A percentile compares a stretch with the other conserved stretches of the same genome.
These are phyloP conservation scores for Bondarzewia mesenterica DNA, from an alignment of 1,284 basidiomycete species.

Conservation along the genomic window DNA sequence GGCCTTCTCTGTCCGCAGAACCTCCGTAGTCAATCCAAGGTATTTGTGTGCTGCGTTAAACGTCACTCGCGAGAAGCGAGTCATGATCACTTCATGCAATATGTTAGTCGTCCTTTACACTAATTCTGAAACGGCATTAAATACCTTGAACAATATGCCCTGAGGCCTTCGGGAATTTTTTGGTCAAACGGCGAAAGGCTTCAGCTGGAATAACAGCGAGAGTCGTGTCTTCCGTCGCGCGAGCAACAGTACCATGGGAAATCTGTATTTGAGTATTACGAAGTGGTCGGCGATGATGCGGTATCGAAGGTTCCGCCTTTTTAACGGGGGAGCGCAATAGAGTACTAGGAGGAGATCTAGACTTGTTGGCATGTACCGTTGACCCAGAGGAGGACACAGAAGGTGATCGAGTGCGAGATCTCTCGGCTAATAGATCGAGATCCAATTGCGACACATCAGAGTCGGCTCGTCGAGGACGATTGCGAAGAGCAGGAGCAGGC, in stretches of 20 bases:
- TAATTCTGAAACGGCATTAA: slow-evolving; percentile 5
- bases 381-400: slow-evolving; percentile 61
- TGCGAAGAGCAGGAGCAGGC: slow-evolving; percentile 12
- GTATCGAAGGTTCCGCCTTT: slow-evolving; percentile 7
- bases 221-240: slow-evolving; percentile 91
- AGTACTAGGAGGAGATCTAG: slow-evolving; percentile 20
- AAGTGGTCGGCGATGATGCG: slow-evolving; percentile 7
- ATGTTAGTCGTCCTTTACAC: background rate
- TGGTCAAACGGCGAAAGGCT: slow-evolving; percentile 87
- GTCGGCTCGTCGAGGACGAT: slow-evolving; percentile 29
- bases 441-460: slow-evolving; percentile 60
- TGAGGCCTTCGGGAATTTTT: slow-evolving; percentile 94
- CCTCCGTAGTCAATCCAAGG: slow-evolving; percentile 90
- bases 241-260: slow-evolving; percentile 69
- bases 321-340: background rate
- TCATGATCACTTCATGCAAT: slow-evolving; percentile 70
- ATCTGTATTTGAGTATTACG: slow-evolving; percentile 15
- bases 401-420: slow-evolving; percentile 22
- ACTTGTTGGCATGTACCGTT: slow-evolving; percentile 47
- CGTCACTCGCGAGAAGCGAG: slow-evolving; percentile 93
- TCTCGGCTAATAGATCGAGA: slow-evolving; percentile 26
- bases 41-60: slow-evolving; percentile 96
- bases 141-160: slow-evolving; percentile 94
- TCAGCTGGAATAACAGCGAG: slow-evolving; percentile 98
- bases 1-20: slow-evolving; percentile 91